phyloP scores from a whole-genome alignment of 2,329 filamentous ascomycete species.

The Phialemonium atrogriseum region DNA sequence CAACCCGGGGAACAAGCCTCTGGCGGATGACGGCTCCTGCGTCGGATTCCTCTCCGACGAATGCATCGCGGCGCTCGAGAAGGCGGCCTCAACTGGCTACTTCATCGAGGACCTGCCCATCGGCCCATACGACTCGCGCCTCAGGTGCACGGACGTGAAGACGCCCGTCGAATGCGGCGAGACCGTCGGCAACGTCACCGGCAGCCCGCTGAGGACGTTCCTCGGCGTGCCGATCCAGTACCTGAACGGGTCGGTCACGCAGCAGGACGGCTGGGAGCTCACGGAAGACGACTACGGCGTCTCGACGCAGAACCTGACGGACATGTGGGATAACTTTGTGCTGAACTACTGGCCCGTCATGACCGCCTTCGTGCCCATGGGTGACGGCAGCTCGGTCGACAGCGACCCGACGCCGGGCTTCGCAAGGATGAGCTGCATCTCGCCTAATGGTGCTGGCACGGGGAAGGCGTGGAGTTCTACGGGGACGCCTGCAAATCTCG shows the following conservation, averaged over 20 bases:
- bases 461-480: slow-evolving; percentile 9
- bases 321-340: slow-evolving; percentile 7
- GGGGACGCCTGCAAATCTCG: too few species aligned
- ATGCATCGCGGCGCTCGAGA: slow-evolving; percentile 8
- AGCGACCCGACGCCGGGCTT: neutral
- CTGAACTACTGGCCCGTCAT: slow-evolving; percentile 8
- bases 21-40: slow-evolving; percentile 8
- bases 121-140: slow-evolving; percentile 2
- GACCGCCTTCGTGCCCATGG: slow-evolving; percentile 5
- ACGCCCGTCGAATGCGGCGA: slow-evolving; percentile 5
- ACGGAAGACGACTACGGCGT: slow-evolving; percentile 2
- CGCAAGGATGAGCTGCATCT: slow-evolving; percentile 8
- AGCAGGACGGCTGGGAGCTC: slow-evolving; percentile 6
- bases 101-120: neutral
- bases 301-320: slow-evolving; percentile 4
- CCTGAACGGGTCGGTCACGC: slow-evolving; percentile 8
- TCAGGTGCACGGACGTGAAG: neutral
- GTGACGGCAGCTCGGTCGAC: slow-evolving; percentile 1
- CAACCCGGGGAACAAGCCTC: slow-evolving; percentile 8
- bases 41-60: slow-evolving; percentile 7
- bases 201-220: neutral
- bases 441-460: slow-evolving; percentile 11
- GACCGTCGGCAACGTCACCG: slow-evolving; percentile 3
- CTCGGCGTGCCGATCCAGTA: slow-evolving; percentile 6
- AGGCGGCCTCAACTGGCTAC: neutral